Conservation (phyloP, 208 protist genomes). For the Angomonas ambiguus region DNA sequence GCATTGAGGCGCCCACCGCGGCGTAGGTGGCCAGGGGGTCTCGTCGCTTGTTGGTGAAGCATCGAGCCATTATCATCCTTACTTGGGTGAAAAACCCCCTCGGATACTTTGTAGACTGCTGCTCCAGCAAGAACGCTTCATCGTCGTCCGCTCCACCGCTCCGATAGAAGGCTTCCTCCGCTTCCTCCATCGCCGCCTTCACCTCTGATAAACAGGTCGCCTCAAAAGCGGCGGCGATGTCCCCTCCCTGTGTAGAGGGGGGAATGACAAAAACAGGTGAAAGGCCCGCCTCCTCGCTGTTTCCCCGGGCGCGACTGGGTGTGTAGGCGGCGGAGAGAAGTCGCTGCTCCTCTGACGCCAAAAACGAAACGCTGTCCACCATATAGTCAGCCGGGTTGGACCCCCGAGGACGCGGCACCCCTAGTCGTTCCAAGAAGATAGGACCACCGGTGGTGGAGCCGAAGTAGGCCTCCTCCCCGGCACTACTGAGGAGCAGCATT, state of each 20-base stretch:
- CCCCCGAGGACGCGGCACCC: constrained; percentile 23
- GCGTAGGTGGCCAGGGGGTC: constrained; percentile 26
- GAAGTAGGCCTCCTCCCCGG: constrained; percentile 80
- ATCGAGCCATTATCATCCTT: constrained; percentile 5
- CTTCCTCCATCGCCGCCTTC: not conserved
- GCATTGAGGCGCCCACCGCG: constrained; percentile 34
- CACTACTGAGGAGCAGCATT: constrained; percentile 71
- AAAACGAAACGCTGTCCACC: too few species aligned
- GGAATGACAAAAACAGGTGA: too few species aligned
- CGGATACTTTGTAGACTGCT: too few species aligned
- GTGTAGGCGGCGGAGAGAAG: too few species aligned
- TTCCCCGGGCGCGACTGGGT: too few species aligned
- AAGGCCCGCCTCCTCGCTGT: too few species aligned
- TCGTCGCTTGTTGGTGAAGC: constrained; percentile 23
- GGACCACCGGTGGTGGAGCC: constrained; percentile 53
- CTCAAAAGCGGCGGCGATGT: constrained; percentile 46
- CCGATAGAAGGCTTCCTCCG: not conserved
- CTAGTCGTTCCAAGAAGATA: constrained; percentile 58
- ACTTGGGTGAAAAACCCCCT: too few species aligned
- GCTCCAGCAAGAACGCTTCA: not conserved
- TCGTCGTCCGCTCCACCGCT: too few species aligned
- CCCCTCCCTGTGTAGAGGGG: constrained; percentile 23
- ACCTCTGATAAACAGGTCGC: constrained; percentile 23
- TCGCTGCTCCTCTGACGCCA: not conserved
- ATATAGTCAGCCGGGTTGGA: constrained; percentile 87